These are phyloP conservation scores for Sicyos baderoa DNA, from an alignment of 306 rosid genomes.

Conservation along the genomic window DNA sequence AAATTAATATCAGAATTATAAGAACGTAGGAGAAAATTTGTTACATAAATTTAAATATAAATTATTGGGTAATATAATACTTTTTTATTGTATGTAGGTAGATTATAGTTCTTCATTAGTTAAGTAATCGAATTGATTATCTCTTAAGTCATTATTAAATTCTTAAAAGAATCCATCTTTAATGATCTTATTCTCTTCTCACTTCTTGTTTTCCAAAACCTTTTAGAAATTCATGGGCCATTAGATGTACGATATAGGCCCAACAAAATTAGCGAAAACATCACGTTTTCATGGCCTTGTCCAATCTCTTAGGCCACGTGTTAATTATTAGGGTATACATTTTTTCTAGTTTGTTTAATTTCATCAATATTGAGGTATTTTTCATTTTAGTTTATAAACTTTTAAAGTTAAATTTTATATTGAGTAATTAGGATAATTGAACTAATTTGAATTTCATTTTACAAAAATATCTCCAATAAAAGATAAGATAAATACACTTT, in stretches of 20 bases:
- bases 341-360: too few species aligned
- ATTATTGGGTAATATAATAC: neutral
- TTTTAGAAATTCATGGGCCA: neutral
- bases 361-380: too few species aligned
- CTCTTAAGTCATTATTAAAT: neutral
- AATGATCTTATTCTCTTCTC: neutral
- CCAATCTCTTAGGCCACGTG: neutral
- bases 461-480: too few species aligned
- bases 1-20: neutral
- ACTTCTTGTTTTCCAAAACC: neutral
- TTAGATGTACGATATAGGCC: neutral
- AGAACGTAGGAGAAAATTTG: neutral
- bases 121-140: neutral
- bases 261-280: neutral
- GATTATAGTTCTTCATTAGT: neutral
- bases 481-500: too few species aligned
- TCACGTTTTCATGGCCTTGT: neutral
- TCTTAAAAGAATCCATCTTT: neutral
- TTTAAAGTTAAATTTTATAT: too few species aligned
- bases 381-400: too few species aligned
- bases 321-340: too few species aligned
- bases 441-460: too few species aligned
- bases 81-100: neutral
- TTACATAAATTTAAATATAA: neutral
- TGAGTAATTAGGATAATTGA: too few species aligned